Conservation (phyloP, 1,284 basidiomycete genomes). For the Meira nashicola region DNA sequence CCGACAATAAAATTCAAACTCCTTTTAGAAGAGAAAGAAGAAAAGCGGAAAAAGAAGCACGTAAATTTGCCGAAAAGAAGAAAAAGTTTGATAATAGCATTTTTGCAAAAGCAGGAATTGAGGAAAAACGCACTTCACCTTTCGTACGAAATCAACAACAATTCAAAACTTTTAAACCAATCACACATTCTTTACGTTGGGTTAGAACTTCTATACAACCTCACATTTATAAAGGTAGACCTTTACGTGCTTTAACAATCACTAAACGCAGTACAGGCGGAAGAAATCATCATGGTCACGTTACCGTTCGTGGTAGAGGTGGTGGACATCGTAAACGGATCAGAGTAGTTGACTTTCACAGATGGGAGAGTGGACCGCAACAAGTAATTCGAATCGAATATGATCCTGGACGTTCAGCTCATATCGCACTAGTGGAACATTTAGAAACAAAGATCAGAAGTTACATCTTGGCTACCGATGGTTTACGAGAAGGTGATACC, state of each 20-base stretch:
- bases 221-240: constrained; percentile 77
- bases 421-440: constrained; percentile 79
- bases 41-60: constrained; percentile 29
- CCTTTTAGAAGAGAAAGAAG: constrained; percentile 33
- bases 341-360: constrained; percentile 77
- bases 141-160: constrained; percentile 49
- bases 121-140: constrained; percentile 33
- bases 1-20: background rate
- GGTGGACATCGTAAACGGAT: constrained; percentile 86
- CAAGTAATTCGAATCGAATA: constrained; percentile 92
- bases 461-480: constrained; percentile 89
- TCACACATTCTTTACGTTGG: constrained; percentile 79
- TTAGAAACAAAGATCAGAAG: constrained; percentile 61
- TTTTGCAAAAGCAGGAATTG: constrained; percentile 40
- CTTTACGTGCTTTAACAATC: constrained; percentile 73
- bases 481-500: constrained; percentile 77
- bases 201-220: constrained; percentile 72
- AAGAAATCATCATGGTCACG: constrained; percentile 71
- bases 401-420: constrained; percentile 86
- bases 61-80: constrained; percentile 24
- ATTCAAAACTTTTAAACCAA: constrained; percentile 85
- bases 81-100: constrained; percentile 29
- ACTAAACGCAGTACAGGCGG: constrained; percentile 81
- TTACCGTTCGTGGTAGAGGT: constrained; percentile 82
- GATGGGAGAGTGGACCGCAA: constrained; percentile 69